Base-by-base conservation (phyloP, 371 early-diverging fungal species). In the Catenaria anguillulae region DNA sequence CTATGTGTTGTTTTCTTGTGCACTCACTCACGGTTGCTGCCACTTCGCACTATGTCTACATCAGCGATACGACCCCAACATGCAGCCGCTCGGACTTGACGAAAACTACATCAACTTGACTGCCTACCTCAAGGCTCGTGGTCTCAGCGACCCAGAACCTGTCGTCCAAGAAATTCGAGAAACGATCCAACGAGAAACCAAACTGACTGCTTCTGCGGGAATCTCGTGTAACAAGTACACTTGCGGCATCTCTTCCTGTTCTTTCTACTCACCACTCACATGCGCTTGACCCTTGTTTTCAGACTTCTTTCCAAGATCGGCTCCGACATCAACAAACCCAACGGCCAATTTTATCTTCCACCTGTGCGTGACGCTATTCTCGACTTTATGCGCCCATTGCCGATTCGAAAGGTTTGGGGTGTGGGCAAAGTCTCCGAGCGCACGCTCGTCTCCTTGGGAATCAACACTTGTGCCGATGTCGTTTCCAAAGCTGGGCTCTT, bases 171-270 rank as follows among this genome's bases (percentile, higher is more conserved):
- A 61, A 26, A 29, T 61, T 8, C 45, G 61, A 2, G 15, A 34
- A 8, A 12, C 13, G 24, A 56, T 61, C 34, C 1, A 15, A 15
- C 8, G 21, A 6, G 24, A 6, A 4, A 40, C 58, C 21, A 15
- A 61, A 15, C 36, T 61, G 6, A 61, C 61, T 10, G 43, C 55
- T 4, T 61, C 61, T 2, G 61, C 61, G 8, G 61, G 61, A n/a
- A 61, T 61, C 23, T 60, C 61, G 17, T 21, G n/a, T 29, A 61
- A 61, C 34, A 81, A 80, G 83, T 82, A 70, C 66, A 75, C 63
- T 36, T 17, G 42, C n/a, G n/a, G n/a, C n/a, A 26, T 34, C 46
- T 24, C 36, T 45, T 60, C 52, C 35, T 19, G 21, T 29, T 24
- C 55, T 61, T n/a, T 42, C 17, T 63, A 60, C 21, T 2, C 3